These are phyloP conservation scores for Parathielavia hyrcaniae DNA, from an alignment of 495 filamentous ascomycete genomes.

Conservation along the genomic window DNA sequence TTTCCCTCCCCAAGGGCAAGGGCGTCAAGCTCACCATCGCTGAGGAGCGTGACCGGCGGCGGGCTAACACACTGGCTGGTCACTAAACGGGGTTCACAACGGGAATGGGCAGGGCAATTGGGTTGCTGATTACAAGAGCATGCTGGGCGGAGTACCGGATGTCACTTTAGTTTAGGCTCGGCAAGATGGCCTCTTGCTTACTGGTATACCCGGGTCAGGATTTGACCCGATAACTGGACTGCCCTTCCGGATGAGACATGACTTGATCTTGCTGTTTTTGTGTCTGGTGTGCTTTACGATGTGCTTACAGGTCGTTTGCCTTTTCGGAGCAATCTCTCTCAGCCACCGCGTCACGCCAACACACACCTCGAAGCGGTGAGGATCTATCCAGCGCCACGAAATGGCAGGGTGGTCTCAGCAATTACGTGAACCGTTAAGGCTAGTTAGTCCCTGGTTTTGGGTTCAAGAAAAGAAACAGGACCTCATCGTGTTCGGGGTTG, in stretches of 20 bases:
- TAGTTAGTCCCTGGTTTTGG: background rate
- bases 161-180: slow-evolving; percentile 28
- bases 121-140: slow-evolving; percentile 30
- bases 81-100: slow-evolving; percentile 36
- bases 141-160: slow-evolving; percentile 34
- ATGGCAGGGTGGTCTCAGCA: background rate
- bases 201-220: slow-evolving; percentile 25
- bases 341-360: background rate
- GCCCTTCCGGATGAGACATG: slow-evolving; percentile 24
- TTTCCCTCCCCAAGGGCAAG: slow-evolving; percentile 98
- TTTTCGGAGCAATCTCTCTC: background rate
- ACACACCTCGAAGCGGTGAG: background rate
- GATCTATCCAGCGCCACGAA: background rate
- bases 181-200: slow-evolving; percentile 18
- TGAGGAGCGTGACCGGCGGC: slow-evolving; percentile 94
- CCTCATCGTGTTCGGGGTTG: too few relatives aligned
- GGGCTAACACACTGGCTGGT: slow-evolving; percentile 66
- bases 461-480: too few relatives aligned
- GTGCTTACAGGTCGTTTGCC: background rate
- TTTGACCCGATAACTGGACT: slow-evolving; percentile 24
- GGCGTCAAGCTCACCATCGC: slow-evolving; percentile 99
- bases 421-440: background rate
- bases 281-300: background rate
- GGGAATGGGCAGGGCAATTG: slow-evolving; percentile 22
- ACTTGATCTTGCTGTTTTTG: background rate